Percentiles rank a stretch among this genome's conserved stretches.
These are phyloP conservation scores for Hanseniaspora taiwanica DNA, from an alignment of 805 yeast species.

Conservation along the genomic window DNA sequence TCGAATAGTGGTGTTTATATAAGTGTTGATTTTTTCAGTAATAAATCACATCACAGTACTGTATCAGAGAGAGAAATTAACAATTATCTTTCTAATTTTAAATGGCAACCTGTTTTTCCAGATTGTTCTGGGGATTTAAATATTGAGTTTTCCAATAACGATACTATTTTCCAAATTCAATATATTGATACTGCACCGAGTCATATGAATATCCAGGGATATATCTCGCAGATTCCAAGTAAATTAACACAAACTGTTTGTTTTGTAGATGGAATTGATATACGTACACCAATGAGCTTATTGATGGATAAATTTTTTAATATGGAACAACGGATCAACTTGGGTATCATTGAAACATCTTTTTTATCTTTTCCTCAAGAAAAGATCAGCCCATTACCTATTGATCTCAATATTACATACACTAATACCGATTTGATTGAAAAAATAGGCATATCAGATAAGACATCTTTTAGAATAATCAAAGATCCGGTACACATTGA, in stretches of 20 bases:
- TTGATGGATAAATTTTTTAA: conserved; percentile 16
- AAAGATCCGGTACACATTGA: neutral
- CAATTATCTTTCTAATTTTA: neutral
- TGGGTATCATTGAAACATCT: neutral
- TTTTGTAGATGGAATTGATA: conserved; percentile 20
- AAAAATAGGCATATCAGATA: neutral
- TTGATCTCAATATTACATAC: neutral
- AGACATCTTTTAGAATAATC: neutral
- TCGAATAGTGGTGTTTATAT: neutral
- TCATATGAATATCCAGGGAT: too few relatives aligned
- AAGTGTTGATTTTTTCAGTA: neutral
- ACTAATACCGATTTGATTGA: neutral
- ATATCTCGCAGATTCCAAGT: too few relatives aligned
- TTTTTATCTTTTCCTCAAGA: neutral
- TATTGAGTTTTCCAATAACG: conserved; percentile 10
- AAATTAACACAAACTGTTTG: too few relatives aligned
- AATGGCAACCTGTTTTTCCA: conserved; percentile 1
- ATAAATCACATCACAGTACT: too few relatives aligned
- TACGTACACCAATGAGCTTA: conserved; percentile 20
- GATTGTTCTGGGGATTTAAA: neutral
- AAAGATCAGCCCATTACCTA: neutral
- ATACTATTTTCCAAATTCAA: too few relatives aligned
- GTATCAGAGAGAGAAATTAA: too few relatives aligned
- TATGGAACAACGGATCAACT: conserved; percentile 7
- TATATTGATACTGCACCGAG: too few relatives aligned